phyloP scores from a whole-genome alignment of 2,329 filamentous ascomycete genomes.

The Pseudogymnoascus sp. region DNA sequence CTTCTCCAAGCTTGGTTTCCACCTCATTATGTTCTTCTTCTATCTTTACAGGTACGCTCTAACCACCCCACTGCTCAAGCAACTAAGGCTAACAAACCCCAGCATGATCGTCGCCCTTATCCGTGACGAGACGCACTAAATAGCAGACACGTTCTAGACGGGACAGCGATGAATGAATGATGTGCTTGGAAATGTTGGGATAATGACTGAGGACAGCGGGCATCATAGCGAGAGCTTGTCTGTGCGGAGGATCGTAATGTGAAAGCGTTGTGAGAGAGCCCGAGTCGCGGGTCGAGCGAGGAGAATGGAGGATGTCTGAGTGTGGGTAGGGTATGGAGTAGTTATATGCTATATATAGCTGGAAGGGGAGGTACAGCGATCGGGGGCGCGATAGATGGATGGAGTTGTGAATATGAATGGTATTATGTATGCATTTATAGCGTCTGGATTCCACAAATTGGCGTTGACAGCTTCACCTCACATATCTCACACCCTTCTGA shows the following conservation, averaged over 20 bases:
- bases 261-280: not conserved
- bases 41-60: constrained; percentile 69
- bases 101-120: constrained; percentile 95
- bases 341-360: constrained; percentile 6
- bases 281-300: not conserved
- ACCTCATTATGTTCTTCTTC: constrained; percentile 99
- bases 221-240: constrained; percentile 4
- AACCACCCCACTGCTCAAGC: not conserved
- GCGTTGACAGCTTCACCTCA: not conserved
- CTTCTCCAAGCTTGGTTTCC: constrained; percentile 97
- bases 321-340: not conserved
- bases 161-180: constrained; percentile 1
- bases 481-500: not conserved
- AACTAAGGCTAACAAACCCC: not conserved
- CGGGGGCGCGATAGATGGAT: not conserved
- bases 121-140: constrained; percentile 82
- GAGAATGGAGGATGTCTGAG: not conserved
- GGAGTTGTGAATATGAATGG: constrained; percentile 5
- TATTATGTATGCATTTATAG: constrained; percentile 8
- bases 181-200: not conserved
- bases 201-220: constrained; percentile 4
- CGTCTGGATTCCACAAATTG: not conserved
- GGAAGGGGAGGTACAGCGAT: not conserved
- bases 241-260: constrained; percentile 1
- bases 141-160: constrained; percentile 10